Evolutionary conservation across 805 yeast species (phyloP).

Genomic region (Suhomyces vadensis): DNA sequence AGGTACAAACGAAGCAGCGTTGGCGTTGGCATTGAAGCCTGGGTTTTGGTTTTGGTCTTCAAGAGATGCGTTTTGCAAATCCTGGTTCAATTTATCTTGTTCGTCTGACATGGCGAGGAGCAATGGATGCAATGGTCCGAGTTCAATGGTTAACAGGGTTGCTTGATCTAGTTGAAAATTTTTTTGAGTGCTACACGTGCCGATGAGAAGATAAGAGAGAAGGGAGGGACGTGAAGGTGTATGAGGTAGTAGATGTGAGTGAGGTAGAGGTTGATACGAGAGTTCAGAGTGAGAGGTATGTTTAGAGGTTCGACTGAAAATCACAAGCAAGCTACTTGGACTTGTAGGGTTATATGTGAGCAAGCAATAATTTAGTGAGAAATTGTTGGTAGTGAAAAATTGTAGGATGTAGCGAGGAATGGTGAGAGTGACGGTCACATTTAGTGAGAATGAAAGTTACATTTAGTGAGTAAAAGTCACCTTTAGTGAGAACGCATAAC

Average conservation of each 20-base stretch:
- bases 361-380: too few species aligned
- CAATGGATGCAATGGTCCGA: background rate
- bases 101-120: constrained; percentile 2
- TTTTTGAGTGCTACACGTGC: constrained; percentile 5
- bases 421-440: too few species aligned
- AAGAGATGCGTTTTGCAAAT: constrained; percentile 45
- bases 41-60: constrained; percentile 15
- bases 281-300: too few species aligned
- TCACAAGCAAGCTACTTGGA: too few species aligned
- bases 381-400: too few species aligned
- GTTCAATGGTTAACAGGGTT: background rate
- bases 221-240: background rate
- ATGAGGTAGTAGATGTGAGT: background rate
- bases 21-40: constrained; percentile 7
- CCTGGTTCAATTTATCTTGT: constrained; percentile 32
- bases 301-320: too few species aligned
- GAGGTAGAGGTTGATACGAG: too few species aligned
- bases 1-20: constrained; percentile 52
- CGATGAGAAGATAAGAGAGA: background rate
- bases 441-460: too few species aligned
- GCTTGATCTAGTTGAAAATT: constrained; percentile 2
- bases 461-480: too few species aligned
- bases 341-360: too few species aligned
- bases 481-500: too few species aligned
- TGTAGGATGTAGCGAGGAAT: too few species aligned